These are phyloP conservation scores for Tricholoma saponaceum DNA, from an alignment of 768 basidiomycete genomes.

Conservation along the genomic window DNA sequence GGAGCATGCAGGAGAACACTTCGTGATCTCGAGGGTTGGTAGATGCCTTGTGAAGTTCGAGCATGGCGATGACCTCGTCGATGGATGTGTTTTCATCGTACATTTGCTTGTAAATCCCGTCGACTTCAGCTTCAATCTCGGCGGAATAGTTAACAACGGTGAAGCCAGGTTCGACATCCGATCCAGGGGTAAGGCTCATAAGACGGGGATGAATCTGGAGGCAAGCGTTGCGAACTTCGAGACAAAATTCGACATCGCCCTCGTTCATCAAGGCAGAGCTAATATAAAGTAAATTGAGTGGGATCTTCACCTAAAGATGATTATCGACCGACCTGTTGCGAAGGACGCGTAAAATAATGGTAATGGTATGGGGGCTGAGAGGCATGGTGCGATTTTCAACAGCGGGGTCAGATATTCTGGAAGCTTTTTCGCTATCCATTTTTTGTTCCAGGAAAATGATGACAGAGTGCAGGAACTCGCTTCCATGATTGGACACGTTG, in stretches of 20 bases:
- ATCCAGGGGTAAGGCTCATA: constrained; percentile 86
- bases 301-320: background rate
- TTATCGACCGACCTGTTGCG: constrained; percentile 64
- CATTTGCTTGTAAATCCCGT: constrained; percentile 96
- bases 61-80: constrained; percentile 87
- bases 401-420: constrained; percentile 72
- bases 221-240: constrained; percentile 89
- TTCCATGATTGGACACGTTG: constrained; percentile 76
- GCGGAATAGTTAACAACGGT: constrained; percentile 81
- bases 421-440: constrained; percentile 82
- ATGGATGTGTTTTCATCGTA: constrained; percentile 93
- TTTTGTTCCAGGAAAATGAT: constrained; percentile 90
- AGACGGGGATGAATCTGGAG: constrained; percentile 94
- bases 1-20: constrained; percentile 98
- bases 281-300: background rate
- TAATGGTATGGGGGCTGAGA: constrained; percentile 82
- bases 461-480: constrained; percentile 82
- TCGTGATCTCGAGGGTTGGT: constrained; percentile 85
- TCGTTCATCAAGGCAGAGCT: constrained; percentile 74
- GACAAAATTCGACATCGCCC: constrained; percentile 79
- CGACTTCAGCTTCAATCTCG: constrained; percentile 91
- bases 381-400: constrained; percentile 81
- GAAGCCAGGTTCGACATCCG: constrained; percentile 89
- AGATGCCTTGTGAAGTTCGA: constrained; percentile 83
- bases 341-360: constrained; percentile 87